A percentile compares a stretch with the other conserved stretches of the same genome.
These are phyloP conservation scores for Ehretia macrophylla DNA, from an alignment of 257 asterid genomes.

Conservation along the genomic window DNA sequence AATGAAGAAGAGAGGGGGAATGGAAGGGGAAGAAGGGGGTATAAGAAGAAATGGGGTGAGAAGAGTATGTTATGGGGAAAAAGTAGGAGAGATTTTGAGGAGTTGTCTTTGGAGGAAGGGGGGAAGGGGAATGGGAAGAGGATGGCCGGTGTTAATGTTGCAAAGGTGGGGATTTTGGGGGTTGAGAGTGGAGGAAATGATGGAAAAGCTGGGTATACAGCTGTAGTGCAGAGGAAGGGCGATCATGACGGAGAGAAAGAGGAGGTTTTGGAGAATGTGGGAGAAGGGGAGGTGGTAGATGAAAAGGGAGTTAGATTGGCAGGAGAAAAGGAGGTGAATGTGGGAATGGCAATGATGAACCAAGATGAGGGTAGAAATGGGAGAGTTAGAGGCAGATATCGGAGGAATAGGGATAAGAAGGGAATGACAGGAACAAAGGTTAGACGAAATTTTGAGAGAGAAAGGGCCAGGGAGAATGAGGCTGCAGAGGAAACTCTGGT, in stretches of 20 bases:
- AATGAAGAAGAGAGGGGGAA: background rate
- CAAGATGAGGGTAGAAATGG: background rate
- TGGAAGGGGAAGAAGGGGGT: background rate
- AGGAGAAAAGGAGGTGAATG: background rate
- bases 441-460: background rate
- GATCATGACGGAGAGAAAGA: no score
- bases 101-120: background rate
- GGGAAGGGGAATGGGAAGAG: background rate
- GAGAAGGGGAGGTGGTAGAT: background rate
- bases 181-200: background rate
- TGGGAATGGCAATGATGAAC: no score
- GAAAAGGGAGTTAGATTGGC: background rate
- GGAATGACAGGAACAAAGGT: slow-evolving; percentile 6
- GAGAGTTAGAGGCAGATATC: background rate
- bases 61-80: background rate
- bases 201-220: no score
- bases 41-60: background rate
- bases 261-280: background rate
- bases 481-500: no score
- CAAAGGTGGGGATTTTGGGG: background rate
- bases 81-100: background rate
- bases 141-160: background rate
- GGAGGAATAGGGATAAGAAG: background rate
- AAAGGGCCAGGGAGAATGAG: no score
- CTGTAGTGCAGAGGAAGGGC: no score